A percentile compares a stretch with the other conserved stretches of the same genome.
Conservation (phyloP, 2,329 filamentous ascomycete species). For the Thelonectria olida region DNA sequence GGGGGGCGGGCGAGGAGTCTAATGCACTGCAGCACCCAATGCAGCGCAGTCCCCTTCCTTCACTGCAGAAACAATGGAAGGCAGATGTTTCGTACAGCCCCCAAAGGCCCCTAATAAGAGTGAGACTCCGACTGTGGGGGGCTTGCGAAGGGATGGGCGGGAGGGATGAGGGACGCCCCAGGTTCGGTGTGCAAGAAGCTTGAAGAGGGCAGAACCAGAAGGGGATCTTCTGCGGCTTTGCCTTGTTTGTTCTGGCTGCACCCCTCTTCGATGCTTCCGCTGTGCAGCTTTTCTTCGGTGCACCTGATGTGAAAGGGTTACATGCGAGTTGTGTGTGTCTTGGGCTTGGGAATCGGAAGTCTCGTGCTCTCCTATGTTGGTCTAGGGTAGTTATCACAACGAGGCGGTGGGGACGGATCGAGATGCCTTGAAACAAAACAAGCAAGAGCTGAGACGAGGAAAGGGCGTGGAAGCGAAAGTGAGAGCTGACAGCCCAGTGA, state of each 20-base stretch:
- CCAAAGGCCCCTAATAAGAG: background rate
- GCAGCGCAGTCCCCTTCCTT: too few species aligned
- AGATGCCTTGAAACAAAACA: conserved; percentile 5
- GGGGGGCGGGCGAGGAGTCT: conserved; percentile 1
- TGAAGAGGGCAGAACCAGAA: conserved; percentile 25
- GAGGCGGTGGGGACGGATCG: too few species aligned
- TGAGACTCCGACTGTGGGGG: conserved; percentile 16
- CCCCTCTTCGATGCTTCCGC: conserved; percentile 4
- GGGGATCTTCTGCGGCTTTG: conserved; percentile 33
- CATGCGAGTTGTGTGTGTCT: conserved; percentile 5
- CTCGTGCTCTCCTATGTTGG: background rate
- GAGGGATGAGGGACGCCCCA: conserved; percentile 21
- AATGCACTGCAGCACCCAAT: background rate
- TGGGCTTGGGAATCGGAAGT: background rate
- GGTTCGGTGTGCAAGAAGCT: conserved; percentile 28
- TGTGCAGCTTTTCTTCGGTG: conserved; percentile 6
- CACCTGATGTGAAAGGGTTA: conserved; percentile 22
- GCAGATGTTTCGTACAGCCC: too few species aligned
- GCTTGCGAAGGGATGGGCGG: conserved; percentile 4
- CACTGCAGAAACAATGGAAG: background rate
- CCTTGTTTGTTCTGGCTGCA: conserved; percentile 20
- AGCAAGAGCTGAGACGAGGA: too few species aligned
- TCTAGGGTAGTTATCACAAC: conserved; percentile 8
- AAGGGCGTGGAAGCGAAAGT: too few species aligned
- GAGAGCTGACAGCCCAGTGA: too few species aligned